Evolutionary conservation across 2,329 filamentous ascomycete genomes (phyloP).

Genomic region (Colletotrichum somersetense): DNA sequence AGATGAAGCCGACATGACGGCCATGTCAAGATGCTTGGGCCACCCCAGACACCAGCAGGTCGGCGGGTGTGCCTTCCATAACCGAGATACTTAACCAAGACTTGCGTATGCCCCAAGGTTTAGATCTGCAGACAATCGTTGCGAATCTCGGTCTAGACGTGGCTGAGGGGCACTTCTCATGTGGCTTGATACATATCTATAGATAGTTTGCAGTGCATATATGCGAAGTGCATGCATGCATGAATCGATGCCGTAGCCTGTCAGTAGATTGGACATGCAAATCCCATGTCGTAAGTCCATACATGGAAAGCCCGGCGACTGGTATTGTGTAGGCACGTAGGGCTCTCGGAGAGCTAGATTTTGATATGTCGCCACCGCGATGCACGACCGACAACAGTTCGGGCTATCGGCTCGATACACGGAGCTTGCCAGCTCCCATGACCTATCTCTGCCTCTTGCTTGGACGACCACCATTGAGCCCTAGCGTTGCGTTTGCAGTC

Average conservation of each 20-base stretch:
- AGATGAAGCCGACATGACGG: constrained; percentile 11
- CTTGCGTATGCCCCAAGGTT: constrained; percentile 8
- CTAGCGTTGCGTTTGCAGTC: background rate
- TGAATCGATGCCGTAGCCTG: background rate
- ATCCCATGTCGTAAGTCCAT: background rate
- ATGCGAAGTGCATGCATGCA: background rate
- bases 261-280: background rate
- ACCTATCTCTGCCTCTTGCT: background rate
- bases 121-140: constrained; percentile 13
- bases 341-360: background rate
- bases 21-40: background rate
- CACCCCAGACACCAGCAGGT: constrained; percentile 6
- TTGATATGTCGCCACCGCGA: constrained; percentile 19
- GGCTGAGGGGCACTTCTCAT: constrained; percentile 15
- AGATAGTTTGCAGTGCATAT: background rate
- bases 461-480: background rate
- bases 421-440: background rate
- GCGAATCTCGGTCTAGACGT: constrained; percentile 13
- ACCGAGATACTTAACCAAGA: background rate
- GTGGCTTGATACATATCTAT: constrained; percentile 11
- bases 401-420: background rate
- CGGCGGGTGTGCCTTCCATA: constrained; percentile 7
- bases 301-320: too few species aligned
- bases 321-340: background rate
- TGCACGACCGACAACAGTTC: background rate